phyloP scores from a whole-genome alignment of 345 rosid species.

The Corymbia maculata region DNA sequence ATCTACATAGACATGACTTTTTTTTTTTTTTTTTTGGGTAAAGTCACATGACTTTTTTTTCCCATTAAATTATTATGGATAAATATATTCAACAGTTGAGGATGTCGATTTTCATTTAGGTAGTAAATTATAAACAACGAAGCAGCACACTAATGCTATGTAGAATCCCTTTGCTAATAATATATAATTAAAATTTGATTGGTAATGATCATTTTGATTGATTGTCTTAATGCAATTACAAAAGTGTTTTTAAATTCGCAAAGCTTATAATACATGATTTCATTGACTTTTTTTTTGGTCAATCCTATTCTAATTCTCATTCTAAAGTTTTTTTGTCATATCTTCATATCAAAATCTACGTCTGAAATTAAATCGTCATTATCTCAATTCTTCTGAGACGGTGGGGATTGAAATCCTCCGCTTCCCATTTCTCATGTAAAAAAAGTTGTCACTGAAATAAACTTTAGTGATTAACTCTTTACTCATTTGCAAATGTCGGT shows the following conservation, averaged over 20 bases:
- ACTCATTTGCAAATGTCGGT: neutral
- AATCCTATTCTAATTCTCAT: no score
- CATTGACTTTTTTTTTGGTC: neutral
- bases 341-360: no score
- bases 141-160: neutral
- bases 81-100: neutral
- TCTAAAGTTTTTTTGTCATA: no score
- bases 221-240: neutral
- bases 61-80: neutral
- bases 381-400: no score
- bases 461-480: neutral
- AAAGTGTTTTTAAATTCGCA: neutral
- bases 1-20: neutral
- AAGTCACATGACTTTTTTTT: no score
- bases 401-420: no score
- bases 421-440: no score
- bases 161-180: neutral
- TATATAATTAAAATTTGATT: neutral
- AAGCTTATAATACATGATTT: neutral
- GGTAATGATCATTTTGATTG: neutral
- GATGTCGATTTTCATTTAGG: neutral
- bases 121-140: neutral
- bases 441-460: no score
- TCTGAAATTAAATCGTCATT: no score
- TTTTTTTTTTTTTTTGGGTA: no score